A percentile compares a stretch with the other conserved stretches of the same genome.
These are phyloP conservation scores for Aspergillus sclerotialis DNA, from an alignment of 2,329 filamentous ascomycete genomes.

Conservation along the genomic window DNA sequence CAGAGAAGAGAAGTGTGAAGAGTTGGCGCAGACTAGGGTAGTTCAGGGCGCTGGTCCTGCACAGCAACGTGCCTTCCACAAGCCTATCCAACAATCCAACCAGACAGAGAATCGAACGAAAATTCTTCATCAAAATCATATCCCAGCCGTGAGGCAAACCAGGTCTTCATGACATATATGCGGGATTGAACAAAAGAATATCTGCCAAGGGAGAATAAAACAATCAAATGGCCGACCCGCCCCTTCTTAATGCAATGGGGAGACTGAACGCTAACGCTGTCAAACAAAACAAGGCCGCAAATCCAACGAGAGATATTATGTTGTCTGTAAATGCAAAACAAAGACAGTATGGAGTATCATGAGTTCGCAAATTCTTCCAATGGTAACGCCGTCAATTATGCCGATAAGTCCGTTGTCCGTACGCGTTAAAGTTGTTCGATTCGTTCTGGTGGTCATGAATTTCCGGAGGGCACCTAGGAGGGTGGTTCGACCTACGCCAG, in stretches of 20 bases:
- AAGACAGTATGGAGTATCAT: conserved; percentile 34
- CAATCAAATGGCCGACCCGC: conserved; percentile 41
- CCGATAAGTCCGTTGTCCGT: conserved; percentile 38
- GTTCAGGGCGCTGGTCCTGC: no score
- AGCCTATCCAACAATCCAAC: conserved; percentile 6
- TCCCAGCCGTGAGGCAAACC: conserved; percentile 44
- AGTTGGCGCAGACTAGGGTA: conserved; percentile 4
- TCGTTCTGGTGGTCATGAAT: conserved; percentile 30
- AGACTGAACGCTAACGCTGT: conserved; percentile 6
- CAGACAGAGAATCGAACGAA: conserved; percentile 26
- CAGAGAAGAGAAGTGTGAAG: conserved; percentile 24
- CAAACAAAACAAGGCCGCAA: conserved; percentile 32
- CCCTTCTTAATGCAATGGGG: conserved; percentile 38
- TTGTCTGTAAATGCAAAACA: conserved; percentile 23
- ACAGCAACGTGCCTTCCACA: conserved; percentile 4
- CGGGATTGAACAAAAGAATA: conserved; percentile 31
- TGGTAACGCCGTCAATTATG: conserved; percentile 50
- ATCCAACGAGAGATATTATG: conserved; percentile 18
- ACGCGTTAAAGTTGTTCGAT: conserved; percentile 31
- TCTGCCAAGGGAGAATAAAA: conserved; percentile 25
- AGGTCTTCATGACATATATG: conserved; percentile 43
- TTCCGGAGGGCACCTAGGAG: conserved; percentile 26
- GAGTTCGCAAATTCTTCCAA: conserved; percentile 40
- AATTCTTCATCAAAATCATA: conserved; percentile 37
- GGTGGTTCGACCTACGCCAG: conserved; percentile 9